A percentile compares a stretch with the other conserved stretches of the same genome.
Evolutionary conservation across 1,139 yeast species (phyloP).

Genomic region (Candida sojae): DNA sequence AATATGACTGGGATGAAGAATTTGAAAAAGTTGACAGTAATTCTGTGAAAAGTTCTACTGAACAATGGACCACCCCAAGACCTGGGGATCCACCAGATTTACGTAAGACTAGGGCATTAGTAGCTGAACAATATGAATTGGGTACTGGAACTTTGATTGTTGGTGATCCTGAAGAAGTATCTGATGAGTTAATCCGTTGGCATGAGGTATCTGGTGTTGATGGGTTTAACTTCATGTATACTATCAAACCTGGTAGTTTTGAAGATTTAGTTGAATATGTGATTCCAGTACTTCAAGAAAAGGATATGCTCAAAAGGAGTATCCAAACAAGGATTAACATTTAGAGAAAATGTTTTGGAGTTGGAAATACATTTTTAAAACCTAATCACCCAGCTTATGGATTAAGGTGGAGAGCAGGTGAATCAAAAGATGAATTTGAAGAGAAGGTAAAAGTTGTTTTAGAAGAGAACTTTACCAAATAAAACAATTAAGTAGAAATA

Average conservation of each 20-base stretch:
- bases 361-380: slow-evolving; percentile 16
- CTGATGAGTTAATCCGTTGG: slow-evolving; percentile 25
- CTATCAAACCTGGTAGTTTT: slow-evolving; percentile 23
- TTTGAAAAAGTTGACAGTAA: slow-evolving; percentile 24
- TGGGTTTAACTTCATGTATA: slow-evolving; percentile 25
- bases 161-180: slow-evolving; percentile 23
- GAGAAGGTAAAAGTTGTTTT: slow-evolving; percentile 17
- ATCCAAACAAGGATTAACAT: slow-evolving; percentile 22
- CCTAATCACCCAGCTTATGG: slow-evolving; percentile 34
- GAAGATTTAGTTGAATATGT: slow-evolving; percentile 23
- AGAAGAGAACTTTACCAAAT: slow-evolving; percentile 4
- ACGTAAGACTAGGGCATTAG: slow-evolving; percentile 22
- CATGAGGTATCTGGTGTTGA: slow-evolving; percentile 26
- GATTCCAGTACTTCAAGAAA: slow-evolving; percentile 21
- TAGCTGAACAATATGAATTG: slow-evolving; percentile 20
- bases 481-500: neutral
- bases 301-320: slow-evolving; percentile 25
- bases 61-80: slow-evolving; percentile 24
- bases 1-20: slow-evolving; percentile 27
- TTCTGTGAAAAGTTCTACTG: slow-evolving; percentile 24
- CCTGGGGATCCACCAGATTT: slow-evolving; percentile 23
- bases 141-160: slow-evolving; percentile 24
- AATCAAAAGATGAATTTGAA: slow-evolving; percentile 34
- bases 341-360: slow-evolving; percentile 22
- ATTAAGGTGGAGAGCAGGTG: slow-evolving; percentile 39